A percentile compares a stretch with the other conserved stretches of the same genome.
These are phyloP conservation scores for Lepiota subincarnata DNA, from an alignment of 768 basidiomycete species.

Conservation along the genomic window DNA sequence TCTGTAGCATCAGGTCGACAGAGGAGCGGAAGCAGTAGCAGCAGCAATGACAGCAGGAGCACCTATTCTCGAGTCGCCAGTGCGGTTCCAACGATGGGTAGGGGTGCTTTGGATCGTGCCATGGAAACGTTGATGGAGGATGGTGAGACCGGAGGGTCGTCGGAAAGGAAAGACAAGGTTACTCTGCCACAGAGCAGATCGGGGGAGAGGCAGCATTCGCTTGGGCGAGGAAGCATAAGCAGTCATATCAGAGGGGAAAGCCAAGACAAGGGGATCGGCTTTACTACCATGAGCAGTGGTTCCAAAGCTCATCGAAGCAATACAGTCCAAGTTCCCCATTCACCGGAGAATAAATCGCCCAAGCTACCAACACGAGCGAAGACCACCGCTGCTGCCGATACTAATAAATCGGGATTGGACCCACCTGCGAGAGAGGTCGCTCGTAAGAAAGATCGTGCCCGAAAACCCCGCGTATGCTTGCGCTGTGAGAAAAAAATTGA, in stretches of 20 bases:
- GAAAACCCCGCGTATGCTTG: conserved; percentile 44
- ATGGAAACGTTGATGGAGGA: conserved; percentile 15
- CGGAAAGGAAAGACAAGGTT: conserved; percentile 11
- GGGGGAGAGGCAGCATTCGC: neutral
- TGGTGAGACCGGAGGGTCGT: conserved; percentile 15
- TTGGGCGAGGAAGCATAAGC: neutral
- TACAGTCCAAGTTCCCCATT: conserved; percentile 41
- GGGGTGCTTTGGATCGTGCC: conserved; percentile 14
- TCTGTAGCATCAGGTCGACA: conserved; percentile 21
- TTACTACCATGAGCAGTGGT: conserved; percentile 13
- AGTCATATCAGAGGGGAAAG: neutral
- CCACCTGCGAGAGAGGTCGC: conserved; percentile 21
- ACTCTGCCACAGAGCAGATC: conserved; percentile 6
- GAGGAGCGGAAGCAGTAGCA: conserved; percentile 26
- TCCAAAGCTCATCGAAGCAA: conserved; percentile 41
- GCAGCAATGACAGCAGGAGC: conserved; percentile 27
- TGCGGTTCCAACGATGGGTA: conserved; percentile 1
- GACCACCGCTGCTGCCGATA: conserved; percentile 32
- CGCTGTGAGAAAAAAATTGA: conserved; percentile 68
- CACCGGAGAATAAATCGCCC: conserved; percentile 40
- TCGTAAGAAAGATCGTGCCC: conserved; percentile 25
- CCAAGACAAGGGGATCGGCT: conserved; percentile 2
- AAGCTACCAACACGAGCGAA: conserved; percentile 56
- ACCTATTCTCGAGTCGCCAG: conserved; percentile 26
- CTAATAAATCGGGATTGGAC: conserved; percentile 19